These are phyloP conservation scores for Bolboschoenus planiculmis DNA, from an alignment of 176 grass and related monocot species.

Conservation along the genomic window DNA sequence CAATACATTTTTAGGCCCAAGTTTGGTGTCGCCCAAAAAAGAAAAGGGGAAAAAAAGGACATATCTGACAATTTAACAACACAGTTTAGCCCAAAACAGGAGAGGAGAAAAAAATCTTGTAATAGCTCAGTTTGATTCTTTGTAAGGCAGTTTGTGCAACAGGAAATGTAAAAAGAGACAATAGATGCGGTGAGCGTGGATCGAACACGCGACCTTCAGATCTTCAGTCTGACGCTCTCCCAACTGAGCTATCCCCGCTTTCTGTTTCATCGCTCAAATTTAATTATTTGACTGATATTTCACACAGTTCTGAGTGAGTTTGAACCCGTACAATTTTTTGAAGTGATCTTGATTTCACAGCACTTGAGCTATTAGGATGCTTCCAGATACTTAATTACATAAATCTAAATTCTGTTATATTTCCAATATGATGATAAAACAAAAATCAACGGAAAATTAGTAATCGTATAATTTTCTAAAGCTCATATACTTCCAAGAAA, in stretches of 20 bases:
- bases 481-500: neutral
- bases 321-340: neutral
- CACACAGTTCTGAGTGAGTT: too few species aligned
- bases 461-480: too few species aligned
- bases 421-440: too few species aligned
- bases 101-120: too few species aligned
- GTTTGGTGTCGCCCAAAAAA: neutral
- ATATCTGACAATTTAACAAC: neutral
- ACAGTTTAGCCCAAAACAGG: too few species aligned
- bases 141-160: too few species aligned
- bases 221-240: slow-evolving; percentile 99
- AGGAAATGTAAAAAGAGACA: neutral
- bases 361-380: neutral
- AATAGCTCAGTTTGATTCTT: too few species aligned
- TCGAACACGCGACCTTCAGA: slow-evolving; percentile 97
- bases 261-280: neutral
- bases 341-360: neutral
- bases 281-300: neutral
- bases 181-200: slow-evolving; percentile 65
- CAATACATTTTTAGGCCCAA: neutral
- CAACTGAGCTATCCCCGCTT: slow-evolving; percentile 92
- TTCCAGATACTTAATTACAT: neutral
- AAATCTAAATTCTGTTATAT: too few species aligned
- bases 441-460: too few species aligned
- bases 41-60: neutral